phyloP scores from a whole-genome alignment of 2,329 filamentous ascomycete species.

The Paecilomyces formosus region DNA sequence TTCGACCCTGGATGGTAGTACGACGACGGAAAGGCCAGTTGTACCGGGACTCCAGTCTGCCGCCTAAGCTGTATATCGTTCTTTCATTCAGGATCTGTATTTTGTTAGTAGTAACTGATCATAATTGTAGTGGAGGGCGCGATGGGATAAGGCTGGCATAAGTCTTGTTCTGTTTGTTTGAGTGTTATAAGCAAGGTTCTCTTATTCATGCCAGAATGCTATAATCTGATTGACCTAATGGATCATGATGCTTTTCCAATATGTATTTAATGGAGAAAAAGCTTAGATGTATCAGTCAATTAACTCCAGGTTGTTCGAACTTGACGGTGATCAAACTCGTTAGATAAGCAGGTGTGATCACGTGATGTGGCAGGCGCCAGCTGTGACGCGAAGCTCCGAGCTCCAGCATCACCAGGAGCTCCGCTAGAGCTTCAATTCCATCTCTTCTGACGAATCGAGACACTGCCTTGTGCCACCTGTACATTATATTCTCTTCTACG shows the following conservation, averaged over 20 bases:
- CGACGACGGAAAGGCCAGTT: neutral
- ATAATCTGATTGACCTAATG: neutral
- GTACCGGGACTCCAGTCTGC: neutral
- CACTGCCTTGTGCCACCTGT: neutral
- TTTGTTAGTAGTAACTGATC: neutral
- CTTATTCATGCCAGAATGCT: neutral
- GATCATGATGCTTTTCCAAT: neutral
- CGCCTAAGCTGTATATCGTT: neutral
- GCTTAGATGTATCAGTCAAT: too few species aligned
- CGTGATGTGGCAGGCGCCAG: conserved; percentile 24
- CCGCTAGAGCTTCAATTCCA: conserved; percentile 11
- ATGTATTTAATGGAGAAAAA: neutral
- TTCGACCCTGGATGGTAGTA: neutral
- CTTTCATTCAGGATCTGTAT: neutral
- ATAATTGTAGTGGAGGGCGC: neutral
- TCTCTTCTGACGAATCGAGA: neutral
- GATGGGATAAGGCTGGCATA: neutral
- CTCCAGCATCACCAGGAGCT: conserved; percentile 20
- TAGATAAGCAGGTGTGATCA: conserved; percentile 6
- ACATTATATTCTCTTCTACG: conserved; percentile 6
- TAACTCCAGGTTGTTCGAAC: neutral
- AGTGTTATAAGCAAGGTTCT: neutral
- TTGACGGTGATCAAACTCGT: neutral
- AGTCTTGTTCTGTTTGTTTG: neutral
- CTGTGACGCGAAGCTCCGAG: conserved; percentile 26